These are phyloP conservation scores for Boletus rex-veris DNA, from an alignment of 768 basidiomycete species.

Conservation along the genomic window DNA sequence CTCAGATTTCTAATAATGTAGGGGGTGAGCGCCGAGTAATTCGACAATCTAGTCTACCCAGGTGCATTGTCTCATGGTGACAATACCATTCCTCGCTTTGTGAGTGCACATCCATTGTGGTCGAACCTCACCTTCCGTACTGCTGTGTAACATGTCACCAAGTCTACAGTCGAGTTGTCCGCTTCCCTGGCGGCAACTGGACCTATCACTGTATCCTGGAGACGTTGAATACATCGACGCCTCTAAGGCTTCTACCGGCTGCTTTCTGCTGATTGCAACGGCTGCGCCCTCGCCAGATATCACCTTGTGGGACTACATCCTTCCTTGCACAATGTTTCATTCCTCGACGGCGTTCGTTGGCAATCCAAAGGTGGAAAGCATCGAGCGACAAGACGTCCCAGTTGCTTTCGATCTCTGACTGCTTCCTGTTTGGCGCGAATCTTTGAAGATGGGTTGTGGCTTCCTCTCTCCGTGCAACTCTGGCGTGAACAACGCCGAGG, in stretches of 20 bases:
- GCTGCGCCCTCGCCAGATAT: not conserved
- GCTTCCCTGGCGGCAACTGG: not conserved
- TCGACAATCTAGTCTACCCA: not conserved
- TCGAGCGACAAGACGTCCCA: not conserved
- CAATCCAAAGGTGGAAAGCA: not conserved
- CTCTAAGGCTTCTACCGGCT: not conserved
- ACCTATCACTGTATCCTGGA: not conserved
- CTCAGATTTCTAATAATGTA: slow-evolving; percentile 16
- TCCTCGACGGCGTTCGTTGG: not conserved
- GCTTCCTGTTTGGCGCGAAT: too few species aligned
- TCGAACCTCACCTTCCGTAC: not conserved
- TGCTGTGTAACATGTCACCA: not conserved
- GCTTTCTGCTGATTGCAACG: not conserved
- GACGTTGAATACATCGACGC: not conserved
- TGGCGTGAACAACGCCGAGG: too few species aligned
- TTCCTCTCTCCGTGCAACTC: too few species aligned
- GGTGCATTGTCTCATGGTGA: not conserved
- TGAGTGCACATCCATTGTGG: not conserved
- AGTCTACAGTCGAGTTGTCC: not conserved
- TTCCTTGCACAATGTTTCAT: not conserved
- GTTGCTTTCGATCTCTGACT: not conserved
- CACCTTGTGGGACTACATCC: too few species aligned
- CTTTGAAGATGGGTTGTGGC: too few species aligned
- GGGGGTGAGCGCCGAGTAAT: slow-evolving; percentile 7
- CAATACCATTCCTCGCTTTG: not conserved